These are phyloP conservation scores for Cystobasidium pallidum DNA, from an alignment of 1,284 basidiomycete species.

Conservation along the genomic window DNA sequence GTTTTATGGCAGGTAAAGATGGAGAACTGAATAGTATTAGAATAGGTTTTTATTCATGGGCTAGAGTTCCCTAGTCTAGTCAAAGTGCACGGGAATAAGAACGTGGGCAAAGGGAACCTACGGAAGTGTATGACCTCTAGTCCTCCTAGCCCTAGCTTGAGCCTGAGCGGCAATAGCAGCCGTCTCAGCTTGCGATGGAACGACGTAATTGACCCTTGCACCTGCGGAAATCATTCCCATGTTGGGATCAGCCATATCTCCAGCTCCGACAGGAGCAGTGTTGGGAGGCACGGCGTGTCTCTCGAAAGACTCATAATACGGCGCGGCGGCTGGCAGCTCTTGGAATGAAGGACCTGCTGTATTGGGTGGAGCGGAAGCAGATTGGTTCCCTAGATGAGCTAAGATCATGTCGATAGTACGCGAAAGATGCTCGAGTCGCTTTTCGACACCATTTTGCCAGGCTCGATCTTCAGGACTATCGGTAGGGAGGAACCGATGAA, in stretches of 20 bases:
- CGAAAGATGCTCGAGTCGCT: constrained; percentile 39
- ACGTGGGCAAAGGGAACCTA: neutral
- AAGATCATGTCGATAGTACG: constrained; percentile 40
- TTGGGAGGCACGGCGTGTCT: constrained; percentile 29
- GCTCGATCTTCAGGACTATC: constrained; percentile 42
- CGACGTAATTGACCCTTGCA: constrained; percentile 41
- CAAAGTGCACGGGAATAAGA: too few relatives aligned
- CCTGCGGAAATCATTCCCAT: constrained; percentile 5
- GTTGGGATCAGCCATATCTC: neutral
- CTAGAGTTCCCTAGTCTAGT: too few relatives aligned
- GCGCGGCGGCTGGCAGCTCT: constrained; percentile 30
- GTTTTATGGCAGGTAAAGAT: neutral
- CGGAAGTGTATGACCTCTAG: constrained; percentile 35
- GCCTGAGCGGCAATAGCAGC: constrained; percentile 44
- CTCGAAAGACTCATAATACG: constrained; percentile 27
- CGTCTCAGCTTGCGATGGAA: constrained; percentile 38
- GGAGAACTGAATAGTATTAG: neutral
- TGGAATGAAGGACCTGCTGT: constrained; percentile 31
- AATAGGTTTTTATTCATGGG: too few relatives aligned
- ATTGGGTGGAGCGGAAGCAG: constrained; percentile 12
- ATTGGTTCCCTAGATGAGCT: constrained; percentile 31
- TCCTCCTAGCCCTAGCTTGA: constrained; percentile 29
- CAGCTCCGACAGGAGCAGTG: constrained; percentile 31
- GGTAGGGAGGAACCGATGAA: neutral
- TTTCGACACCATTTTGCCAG: constrained; percentile 43